Base-by-base conservation (phyloP, 352 stramenopile genomes). In the Globisporangium radiosum region DNA sequence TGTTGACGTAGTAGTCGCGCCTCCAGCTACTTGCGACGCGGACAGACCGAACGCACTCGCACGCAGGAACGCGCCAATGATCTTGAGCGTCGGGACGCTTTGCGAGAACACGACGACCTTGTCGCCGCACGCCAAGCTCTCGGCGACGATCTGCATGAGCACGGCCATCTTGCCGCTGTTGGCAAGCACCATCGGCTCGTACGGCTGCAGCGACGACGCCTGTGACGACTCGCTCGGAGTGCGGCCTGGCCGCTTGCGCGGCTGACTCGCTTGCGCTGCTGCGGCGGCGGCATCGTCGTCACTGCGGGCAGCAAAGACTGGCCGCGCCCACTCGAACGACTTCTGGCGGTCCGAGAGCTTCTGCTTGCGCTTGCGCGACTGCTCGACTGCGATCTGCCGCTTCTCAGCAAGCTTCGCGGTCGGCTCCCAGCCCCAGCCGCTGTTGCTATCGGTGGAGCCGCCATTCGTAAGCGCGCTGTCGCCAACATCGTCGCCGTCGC, bases 61-160 rank as follows among this genome's bases (percentile, higher is more conserved):
- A 37, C 68, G 71, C 25, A 96, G 61, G 15, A 94, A 95, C 8
- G 76, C 69, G 5, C 74, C 72, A 25, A 96, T 88, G 13, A 92
- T 65, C 54, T 93, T 88, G 14, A 96, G 70, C 0, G 85, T 96
- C 45, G 81, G 75, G 38, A 96, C 80, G 49, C 85, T 95, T 59
- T 96, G 88, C 7, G 86, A 95, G 54, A 96, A 96, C 7, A 96
- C 81, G 15, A 94, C 81, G 13, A 95, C 75, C 54, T 94, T 95
- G 52, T 96, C 88, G 14, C 78, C 82, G 33, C 76, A 75, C 4
- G 70, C 60, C 39, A 88, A 88, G 56, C 81, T 91, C 52, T 91
- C 72, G 54, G 88, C 64, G 42, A 94, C 69, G 44, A 94, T 88
- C 15, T 63, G 64, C 69, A 94, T 74, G 39, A 94, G 66, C 45